These are phyloP conservation scores for Priceomyces medius DNA, from an alignment of 805 yeast species.

Conservation along the genomic window DNA sequence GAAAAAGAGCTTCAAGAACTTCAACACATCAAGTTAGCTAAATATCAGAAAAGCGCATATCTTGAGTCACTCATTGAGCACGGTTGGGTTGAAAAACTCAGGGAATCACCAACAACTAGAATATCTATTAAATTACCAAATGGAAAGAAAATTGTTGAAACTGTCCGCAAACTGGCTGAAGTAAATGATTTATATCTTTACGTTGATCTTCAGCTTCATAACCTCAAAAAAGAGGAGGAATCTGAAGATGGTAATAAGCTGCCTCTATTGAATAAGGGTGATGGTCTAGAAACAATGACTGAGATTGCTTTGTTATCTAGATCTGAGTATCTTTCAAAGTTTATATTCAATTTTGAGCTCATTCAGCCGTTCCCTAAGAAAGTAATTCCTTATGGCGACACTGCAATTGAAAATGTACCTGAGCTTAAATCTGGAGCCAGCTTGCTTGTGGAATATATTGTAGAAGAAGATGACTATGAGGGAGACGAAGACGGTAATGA, in stretches of 20 bases:
- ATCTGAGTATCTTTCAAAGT: slow-evolving; percentile 24
- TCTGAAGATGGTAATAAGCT: slow-evolving; percentile 7
- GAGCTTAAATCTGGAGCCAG: slow-evolving; percentile 37
- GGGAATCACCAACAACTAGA: slow-evolving; percentile 18
- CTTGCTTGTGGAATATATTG: slow-evolving; percentile 35
- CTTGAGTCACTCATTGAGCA: slow-evolving; percentile 15
- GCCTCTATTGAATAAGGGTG: neutral
- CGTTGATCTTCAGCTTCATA: slow-evolving; percentile 42
- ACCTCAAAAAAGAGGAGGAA: neutral
- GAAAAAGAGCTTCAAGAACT: slow-evolving; percentile 15
- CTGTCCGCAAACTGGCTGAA: slow-evolving; percentile 38
- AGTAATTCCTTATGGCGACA: slow-evolving; percentile 16
- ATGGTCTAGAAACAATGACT: slow-evolving; percentile 1
- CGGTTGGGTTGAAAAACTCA: slow-evolving; percentile 12
- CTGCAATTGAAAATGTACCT: slow-evolving; percentile 15
- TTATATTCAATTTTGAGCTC: slow-evolving; percentile 35
- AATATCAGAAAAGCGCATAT: slow-evolving; percentile 17
- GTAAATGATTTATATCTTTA: slow-evolving; percentile 49
- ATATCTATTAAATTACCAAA: slow-evolving; percentile 56
- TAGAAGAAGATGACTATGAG: slow-evolving; percentile 19
- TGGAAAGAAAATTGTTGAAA: slow-evolving; percentile 50
- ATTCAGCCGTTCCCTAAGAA: slow-evolving; percentile 44
- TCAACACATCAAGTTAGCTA: slow-evolving; percentile 6
- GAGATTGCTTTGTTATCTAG: slow-evolving; percentile 8
- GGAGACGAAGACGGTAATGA: slow-evolving; percentile 11